phyloP scores from a whole-genome alignment of 2,329 filamentous ascomycete species.

The Cladosporium cucumerinum region DNA sequence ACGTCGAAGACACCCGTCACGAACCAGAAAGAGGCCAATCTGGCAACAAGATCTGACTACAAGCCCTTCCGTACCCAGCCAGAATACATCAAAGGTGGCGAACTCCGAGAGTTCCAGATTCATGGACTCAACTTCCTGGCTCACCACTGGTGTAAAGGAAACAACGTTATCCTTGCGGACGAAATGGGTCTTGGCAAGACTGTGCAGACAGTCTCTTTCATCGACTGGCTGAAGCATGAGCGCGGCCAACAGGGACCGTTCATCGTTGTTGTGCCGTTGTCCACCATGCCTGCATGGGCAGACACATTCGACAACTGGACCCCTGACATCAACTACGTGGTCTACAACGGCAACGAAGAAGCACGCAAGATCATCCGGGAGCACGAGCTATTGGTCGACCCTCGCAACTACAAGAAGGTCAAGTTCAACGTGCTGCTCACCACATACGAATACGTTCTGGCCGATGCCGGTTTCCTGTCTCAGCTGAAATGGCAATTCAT shows the following conservation, averaged over 20 bases:
- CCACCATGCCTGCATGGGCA: conserved; percentile 96
- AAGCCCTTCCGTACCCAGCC: conserved; percentile 76
- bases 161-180: conserved; percentile 95
- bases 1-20: conserved; percentile 77
- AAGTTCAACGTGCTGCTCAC: conserved; percentile 98
- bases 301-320: conserved; percentile 97
- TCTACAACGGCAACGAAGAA: conserved; percentile 87
- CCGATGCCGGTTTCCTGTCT: conserved; percentile 77
- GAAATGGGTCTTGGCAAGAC: conserved; percentile 99
- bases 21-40: conserved; percentile 71
- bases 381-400: conserved; percentile 82
- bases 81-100: conserved; percentile 76
- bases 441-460: conserved; percentile 93
- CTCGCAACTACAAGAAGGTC: conserved; percentile 61
- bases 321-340: conserved; percentile 92
- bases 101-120: conserved; percentile 89
- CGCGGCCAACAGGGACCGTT: conserved; percentile 90
- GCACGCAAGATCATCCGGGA: conserved; percentile 85
- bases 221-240: conserved; percentile 93
- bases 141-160: conserved; percentile 90
- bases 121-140: conserved; percentile 92
- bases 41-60: conserved; percentile 69
- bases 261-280: conserved; percentile 93
- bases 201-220: conserved; percentile 92
- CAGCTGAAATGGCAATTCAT: conserved; percentile 97